phyloP scores from a whole-genome alignment of 177 flowering plant species.

The Telopea speciosissima region DNA sequence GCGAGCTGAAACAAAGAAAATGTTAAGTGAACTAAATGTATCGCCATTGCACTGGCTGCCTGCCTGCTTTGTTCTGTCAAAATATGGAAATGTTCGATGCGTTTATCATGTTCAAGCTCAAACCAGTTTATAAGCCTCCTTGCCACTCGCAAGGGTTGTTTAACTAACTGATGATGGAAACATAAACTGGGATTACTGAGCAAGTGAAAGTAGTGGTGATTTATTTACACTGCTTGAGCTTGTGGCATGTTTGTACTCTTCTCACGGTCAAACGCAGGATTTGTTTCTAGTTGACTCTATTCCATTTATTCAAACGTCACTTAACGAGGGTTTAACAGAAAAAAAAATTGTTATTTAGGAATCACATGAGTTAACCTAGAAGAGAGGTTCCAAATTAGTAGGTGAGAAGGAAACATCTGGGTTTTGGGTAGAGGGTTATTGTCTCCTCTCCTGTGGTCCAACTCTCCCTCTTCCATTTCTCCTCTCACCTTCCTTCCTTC shows the following conservation, averaged over 20 bases:
- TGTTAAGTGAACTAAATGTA: no score
- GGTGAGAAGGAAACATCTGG: conserved; percentile 9
- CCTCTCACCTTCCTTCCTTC: not conserved
- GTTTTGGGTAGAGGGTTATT: not conserved
- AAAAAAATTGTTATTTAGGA: not conserved
- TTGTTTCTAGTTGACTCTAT: not conserved
- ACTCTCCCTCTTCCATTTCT: not conserved
- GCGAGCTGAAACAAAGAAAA: no score
- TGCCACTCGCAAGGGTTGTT: conserved; percentile 2
- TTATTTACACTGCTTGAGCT: no score
- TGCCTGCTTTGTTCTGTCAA: not conserved
- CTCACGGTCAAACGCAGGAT: not conserved
- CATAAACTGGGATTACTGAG: conserved; percentile 6
- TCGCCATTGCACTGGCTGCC: conserved; percentile 4
- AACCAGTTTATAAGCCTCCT: conserved; percentile 5
- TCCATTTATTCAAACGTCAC: conserved; percentile 1
- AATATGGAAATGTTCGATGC: conserved; percentile 2
- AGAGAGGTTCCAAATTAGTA: not conserved
- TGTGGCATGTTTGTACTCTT: not conserved
- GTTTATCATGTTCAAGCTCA: conserved; percentile 6
- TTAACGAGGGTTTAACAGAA: no score
- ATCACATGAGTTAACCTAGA: not conserved
- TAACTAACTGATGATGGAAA: conserved; percentile 9
- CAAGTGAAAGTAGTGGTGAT: no score
- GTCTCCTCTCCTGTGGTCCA: not conserved